Conservation (phyloP, 176 grass and related monocot genomes). For the Oropetium thomaeum region DNA sequence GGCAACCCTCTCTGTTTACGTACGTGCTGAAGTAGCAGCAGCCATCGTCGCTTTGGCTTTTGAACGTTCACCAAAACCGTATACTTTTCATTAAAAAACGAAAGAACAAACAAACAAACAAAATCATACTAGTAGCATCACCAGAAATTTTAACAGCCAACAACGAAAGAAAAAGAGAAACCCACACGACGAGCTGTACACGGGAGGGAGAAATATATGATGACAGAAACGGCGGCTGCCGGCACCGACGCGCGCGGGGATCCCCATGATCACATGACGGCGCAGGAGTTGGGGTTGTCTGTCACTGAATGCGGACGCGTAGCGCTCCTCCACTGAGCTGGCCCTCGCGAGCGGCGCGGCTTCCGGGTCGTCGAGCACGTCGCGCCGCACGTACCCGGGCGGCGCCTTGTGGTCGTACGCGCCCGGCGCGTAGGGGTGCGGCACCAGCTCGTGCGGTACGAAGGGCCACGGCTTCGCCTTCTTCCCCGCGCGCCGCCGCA, state of each 20-base stretch:
- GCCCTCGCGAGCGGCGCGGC: slow-evolving; percentile 44
- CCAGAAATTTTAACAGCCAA: too few species aligned
- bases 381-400: slow-evolving; percentile 47
- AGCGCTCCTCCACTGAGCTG: slow-evolving; percentile 44
- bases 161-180: neutral
- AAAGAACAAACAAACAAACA: too few species aligned
- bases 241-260: too few species aligned
- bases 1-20: neutral
- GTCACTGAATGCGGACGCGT: slow-evolving; percentile 59
- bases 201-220: too few species aligned
- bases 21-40: neutral
- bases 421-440: slow-evolving; percentile 51
- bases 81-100: too few species aligned
- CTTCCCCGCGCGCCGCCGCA: slow-evolving; percentile 54
- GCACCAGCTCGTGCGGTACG: slow-evolving; percentile 55
- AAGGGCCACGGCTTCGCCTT: slow-evolving; percentile 65
- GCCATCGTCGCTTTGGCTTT: neutral
- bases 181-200: too few species aligned
- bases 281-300: slow-evolving; percentile 61
- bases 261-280: slow-evolving; percentile 43
- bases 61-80: too few species aligned
- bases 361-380: slow-evolving; percentile 45
- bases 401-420: slow-evolving; percentile 88
- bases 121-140: too few species aligned
- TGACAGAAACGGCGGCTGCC: too few species aligned